These are phyloP conservation scores for Thraustochytrium sp. DNA, from an alignment of 352 stramenopile species.

Conservation along the genomic window DNA sequence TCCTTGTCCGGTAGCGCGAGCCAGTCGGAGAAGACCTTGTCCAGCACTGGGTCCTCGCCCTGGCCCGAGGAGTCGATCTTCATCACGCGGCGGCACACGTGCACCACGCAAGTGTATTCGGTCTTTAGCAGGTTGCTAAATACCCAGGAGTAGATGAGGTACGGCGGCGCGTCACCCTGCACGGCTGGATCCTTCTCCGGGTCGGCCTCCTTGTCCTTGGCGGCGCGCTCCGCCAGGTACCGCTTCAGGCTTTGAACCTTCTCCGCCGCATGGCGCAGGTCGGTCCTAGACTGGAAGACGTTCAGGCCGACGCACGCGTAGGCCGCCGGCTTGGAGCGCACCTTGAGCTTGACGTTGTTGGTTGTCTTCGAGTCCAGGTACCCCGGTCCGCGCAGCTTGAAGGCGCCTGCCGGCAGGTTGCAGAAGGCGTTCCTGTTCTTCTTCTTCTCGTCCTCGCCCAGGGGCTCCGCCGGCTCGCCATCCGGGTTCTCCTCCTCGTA, in stretches of 20 bases:
- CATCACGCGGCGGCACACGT: constrained; percentile 16
- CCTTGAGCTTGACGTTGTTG: constrained; percentile 40
- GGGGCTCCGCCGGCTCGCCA: not conserved
- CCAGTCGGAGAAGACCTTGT: not conserved
- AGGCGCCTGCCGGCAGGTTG: not conserved
- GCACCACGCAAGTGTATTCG: constrained; percentile 30
- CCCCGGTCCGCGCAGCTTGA: constrained; percentile 10
- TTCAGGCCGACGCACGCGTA: constrained; percentile 37
- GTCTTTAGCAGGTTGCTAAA: constrained; percentile 42
- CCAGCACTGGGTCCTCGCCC: constrained; percentile 13
- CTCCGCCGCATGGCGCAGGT: constrained; percentile 8
- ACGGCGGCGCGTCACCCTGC: constrained; percentile 20
- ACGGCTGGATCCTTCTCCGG: not conserved
- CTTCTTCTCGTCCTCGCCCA: not conserved
- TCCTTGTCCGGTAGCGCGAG: not conserved
- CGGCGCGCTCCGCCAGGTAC: not conserved
- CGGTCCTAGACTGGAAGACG: not conserved
- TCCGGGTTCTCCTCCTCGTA: not conserved
- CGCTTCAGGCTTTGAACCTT: not conserved
- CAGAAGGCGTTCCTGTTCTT: not conserved
- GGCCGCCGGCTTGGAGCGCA: not conserved
- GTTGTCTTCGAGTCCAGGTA: not conserved
- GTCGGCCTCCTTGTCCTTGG: not conserved
- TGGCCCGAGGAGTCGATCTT: constrained; percentile 27
- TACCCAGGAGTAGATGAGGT: constrained; percentile 18